A percentile compares a stretch with the other conserved stretches of the same genome.
These are phyloP conservation scores for Umbelopsis sp. DNA, from an alignment of 192 early-diverging fungal species.

Conservation along the genomic window DNA sequence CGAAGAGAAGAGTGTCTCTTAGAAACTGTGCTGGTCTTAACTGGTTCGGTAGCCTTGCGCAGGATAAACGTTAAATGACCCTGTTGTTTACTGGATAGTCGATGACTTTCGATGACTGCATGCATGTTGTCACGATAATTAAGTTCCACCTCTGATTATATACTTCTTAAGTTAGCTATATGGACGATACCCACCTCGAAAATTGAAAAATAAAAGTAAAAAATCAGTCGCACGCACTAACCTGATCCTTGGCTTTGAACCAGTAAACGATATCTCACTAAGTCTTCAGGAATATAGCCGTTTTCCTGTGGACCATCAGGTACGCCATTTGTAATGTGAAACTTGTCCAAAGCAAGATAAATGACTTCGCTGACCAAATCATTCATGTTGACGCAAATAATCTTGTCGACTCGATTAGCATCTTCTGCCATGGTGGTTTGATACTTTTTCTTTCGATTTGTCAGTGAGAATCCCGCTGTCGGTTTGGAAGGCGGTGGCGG, in stretches of 20 bases:
- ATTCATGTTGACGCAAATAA: conserved; percentile 41
- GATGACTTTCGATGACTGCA: not conserved
- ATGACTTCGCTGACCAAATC: conserved; percentile 47
- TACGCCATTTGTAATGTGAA: conserved; percentile 41
- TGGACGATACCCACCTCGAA: no score
- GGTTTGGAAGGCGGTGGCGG: not conserved
- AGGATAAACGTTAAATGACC: not conserved
- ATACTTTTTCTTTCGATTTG: conserved; percentile 8
- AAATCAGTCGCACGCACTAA: not conserved
- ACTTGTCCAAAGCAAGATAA: conserved; percentile 45
- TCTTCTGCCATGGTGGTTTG: not conserved
- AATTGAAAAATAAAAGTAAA: not conserved
- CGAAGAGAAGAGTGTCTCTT: not conserved
- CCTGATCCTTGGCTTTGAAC: conserved; percentile 10
- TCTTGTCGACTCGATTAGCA: conserved; percentile 35
- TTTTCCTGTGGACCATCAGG: conserved; percentile 7
- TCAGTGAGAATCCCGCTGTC: not conserved
- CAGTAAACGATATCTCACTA: not conserved
- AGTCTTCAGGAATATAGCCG: not conserved
- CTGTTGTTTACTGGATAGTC: not conserved
- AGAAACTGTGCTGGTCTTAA: not conserved
- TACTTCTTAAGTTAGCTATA: no score
- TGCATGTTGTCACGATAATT: conserved; percentile 7
- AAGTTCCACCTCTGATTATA: not conserved
- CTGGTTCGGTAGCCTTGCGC: not conserved